These are phyloP conservation scores for Lanmaoa rubissima DNA, from an alignment of 768 basidiomycete genomes.

Conservation along the genomic window DNA sequence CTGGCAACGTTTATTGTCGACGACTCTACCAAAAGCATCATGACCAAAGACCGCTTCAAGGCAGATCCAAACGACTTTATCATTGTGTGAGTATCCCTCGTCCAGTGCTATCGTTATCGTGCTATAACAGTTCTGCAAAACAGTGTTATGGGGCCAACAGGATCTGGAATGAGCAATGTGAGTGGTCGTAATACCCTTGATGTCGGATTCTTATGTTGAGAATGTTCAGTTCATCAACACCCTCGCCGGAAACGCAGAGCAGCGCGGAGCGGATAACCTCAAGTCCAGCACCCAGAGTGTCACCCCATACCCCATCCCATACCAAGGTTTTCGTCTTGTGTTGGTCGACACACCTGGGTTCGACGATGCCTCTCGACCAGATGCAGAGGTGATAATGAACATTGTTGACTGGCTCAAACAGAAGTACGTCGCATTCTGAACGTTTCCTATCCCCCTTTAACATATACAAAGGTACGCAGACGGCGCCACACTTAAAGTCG, in stretches of 20 bases:
- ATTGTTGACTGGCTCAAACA: slow-evolving; percentile 17
- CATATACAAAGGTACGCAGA: slow-evolving; percentile 4
- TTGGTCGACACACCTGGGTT: slow-evolving; percentile 21
- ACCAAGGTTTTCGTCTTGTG: background rate
- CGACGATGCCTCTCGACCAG: slow-evolving; percentile 14
- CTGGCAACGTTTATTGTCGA: background rate
- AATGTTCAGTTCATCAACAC: slow-evolving; percentile 10
- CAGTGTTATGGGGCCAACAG: slow-evolving; percentile 22
- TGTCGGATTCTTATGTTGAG: background rate
- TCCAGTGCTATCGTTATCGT: background rate
- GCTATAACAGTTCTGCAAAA: background rate
- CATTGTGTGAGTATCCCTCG: slow-evolving; percentile 5
- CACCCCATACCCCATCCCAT: background rate
- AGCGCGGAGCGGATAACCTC: background rate
- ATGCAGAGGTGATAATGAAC: background rate
- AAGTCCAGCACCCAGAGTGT: slow-evolving; percentile 8
- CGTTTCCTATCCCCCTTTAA: background rate
- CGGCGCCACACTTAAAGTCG: slow-evolving; percentile 7
- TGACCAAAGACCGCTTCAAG: background rate
- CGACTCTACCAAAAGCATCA: background rate
- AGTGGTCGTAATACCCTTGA: background rate
- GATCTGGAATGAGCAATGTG: slow-evolving; percentile 23
- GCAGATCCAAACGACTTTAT: slow-evolving; percentile 5
- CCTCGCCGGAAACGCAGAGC: slow-evolving; percentile 1
- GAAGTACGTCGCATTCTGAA: slow-evolving; percentile 6